These are phyloP conservation scores for Plectosphaerella plurivora DNA, from an alignment of 2,329 filamentous ascomycete species.

Conservation along the genomic window DNA sequence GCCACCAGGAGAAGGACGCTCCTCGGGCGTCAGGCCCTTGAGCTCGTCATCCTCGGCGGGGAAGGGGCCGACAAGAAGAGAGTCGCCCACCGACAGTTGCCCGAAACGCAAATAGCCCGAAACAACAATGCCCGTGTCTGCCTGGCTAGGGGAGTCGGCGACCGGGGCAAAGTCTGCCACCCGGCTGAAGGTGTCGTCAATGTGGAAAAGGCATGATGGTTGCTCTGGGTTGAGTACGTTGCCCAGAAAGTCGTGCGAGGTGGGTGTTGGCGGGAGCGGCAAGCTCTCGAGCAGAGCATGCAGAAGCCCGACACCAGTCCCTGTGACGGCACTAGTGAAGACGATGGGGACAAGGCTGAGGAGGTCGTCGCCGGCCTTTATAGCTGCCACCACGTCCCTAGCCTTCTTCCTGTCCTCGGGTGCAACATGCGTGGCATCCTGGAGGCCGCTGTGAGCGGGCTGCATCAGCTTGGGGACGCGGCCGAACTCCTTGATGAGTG, in stretches of 20 bases:
- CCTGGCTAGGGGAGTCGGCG: slow-evolving; percentile 27
- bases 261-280: slow-evolving; percentile 59
- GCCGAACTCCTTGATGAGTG: slow-evolving; percentile 70
- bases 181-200: slow-evolving; percentile 85
- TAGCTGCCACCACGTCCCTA: slow-evolving; percentile 45
- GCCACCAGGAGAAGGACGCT: slow-evolving; percentile 40
- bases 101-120: slow-evolving; percentile 83
- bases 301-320: slow-evolving; percentile 72
- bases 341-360: slow-evolving; percentile 71
- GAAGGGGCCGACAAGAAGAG: slow-evolving; percentile 76
- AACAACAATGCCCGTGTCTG: slow-evolving; percentile 64
- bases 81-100: slow-evolving; percentile 70
- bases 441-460: slow-evolving; percentile 40
- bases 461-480: slow-evolving; percentile 71
- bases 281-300: slow-evolving; percentile 77
- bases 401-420: slow-evolving; percentile 53
- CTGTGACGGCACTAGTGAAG: slow-evolving; percentile 81
- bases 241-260: slow-evolving; percentile 49
- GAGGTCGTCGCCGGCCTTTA: slow-evolving; percentile 37
- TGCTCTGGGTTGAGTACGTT: slow-evolving; percentile 53
- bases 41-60: slow-evolving; percentile 48
- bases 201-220: slow-evolving; percentile 70
- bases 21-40: slow-evolving; percentile 34
- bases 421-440: slow-evolving; percentile 54
- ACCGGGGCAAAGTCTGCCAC: slow-evolving; percentile 55